phyloP scores from a whole-genome alignment of 306 rosid genomes.

The Gastrolobium bilobum region DNA sequence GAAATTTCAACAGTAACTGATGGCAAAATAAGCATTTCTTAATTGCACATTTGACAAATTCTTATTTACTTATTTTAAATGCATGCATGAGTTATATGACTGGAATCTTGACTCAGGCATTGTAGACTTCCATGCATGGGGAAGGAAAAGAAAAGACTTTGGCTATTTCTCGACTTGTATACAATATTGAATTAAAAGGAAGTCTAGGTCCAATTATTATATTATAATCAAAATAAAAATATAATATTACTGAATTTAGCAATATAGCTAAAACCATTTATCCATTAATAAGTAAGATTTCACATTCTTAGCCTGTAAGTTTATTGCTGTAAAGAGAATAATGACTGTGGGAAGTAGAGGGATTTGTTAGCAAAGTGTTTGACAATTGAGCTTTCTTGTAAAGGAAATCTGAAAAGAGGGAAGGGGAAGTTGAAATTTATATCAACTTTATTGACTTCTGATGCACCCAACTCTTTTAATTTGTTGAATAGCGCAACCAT shows the following conservation, averaged over 20 bases:
- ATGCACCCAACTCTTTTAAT: slow-evolving; percentile 54
- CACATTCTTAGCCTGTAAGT: slow-evolving; percentile 46
- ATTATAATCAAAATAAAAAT: slow-evolving; percentile 6
- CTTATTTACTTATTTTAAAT: slow-evolving; percentile 39
- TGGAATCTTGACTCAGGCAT: slow-evolving; percentile 51
- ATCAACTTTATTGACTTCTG: slow-evolving; percentile 65
- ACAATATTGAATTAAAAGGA: slow-evolving; percentile 10
- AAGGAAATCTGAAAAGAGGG: slow-evolving; percentile 32
- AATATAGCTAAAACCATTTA: slow-evolving; percentile 23
- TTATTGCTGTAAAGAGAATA: slow-evolving; percentile 41
- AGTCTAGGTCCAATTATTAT: slow-evolving; percentile 27
- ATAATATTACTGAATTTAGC: slow-evolving; percentile 1
- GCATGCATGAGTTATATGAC: slow-evolving; percentile 47
- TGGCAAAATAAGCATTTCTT: slow-evolving; percentile 31
- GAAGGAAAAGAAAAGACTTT: slow-evolving; percentile 35
- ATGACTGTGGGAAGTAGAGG: slow-evolving; percentile 8
- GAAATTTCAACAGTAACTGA: slow-evolving; percentile 30
- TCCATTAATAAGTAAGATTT: slow-evolving; percentile 11
- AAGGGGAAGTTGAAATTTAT: slow-evolving; percentile 54
- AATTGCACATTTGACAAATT: slow-evolving; percentile 49
- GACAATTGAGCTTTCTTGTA: slow-evolving; percentile 53
- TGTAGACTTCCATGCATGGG: slow-evolving; percentile 41
- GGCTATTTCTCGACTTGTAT: slow-evolving; percentile 20
- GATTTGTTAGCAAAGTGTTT: slow-evolving; percentile 55
- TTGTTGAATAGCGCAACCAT: slow-evolving; percentile 54